phyloP scores from a whole-genome alignment of 2,329 filamentous ascomycete genomes.

The Cercospora janseana region DNA sequence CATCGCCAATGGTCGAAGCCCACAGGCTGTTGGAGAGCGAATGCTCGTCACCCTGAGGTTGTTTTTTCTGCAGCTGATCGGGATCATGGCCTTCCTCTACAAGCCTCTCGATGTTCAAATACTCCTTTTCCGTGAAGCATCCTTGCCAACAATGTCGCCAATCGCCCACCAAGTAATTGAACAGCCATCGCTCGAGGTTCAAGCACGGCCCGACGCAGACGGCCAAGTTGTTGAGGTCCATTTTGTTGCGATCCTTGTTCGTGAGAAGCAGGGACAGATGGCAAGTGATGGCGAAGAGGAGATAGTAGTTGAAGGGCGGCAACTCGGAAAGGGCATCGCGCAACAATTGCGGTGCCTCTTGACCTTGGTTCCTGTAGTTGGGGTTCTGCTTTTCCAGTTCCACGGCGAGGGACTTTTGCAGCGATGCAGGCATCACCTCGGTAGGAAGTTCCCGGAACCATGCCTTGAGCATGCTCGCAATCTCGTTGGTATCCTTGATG shows the following conservation, averaged over 20 bases:
- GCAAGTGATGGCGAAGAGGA: conserved; percentile 94
- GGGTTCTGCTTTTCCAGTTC: conserved; percentile 80
- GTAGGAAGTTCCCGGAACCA: conserved; percentile 95
- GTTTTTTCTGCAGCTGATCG: conserved; percentile 11
- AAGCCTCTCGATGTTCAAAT: conserved; percentile 29
- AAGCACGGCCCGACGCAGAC: conserved; percentile 97
- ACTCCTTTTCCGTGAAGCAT: conserved; percentile 78
- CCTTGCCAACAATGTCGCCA: conserved; percentile 98
- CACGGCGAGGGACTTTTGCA: conserved; percentile 74
- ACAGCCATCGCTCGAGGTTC: conserved; percentile 92
- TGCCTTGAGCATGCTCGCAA: conserved; percentile 92
- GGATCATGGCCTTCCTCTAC: conserved; percentile 29
- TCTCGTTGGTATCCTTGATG: conserved; percentile 94
- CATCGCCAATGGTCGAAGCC: conserved; percentile 21
- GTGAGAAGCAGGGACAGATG: conserved; percentile 88
- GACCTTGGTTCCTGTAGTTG: conserved; percentile 60
- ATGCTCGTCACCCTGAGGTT: conserved; percentile 18
- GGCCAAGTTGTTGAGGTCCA: conserved; percentile 93
- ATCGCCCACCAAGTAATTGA: conserved; percentile 90
- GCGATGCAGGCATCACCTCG: conserved; percentile 82
- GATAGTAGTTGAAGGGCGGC: conserved; percentile 96
- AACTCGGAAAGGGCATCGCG: conserved; percentile 89
- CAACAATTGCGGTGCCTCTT: conserved; percentile 73
- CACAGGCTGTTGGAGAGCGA: conserved; percentile 22
- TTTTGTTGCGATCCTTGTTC: conserved; percentile 94